Base-by-base conservation (phyloP, 2,329 filamentous ascomycete species). In the Ramichloridium luteum region DNA sequence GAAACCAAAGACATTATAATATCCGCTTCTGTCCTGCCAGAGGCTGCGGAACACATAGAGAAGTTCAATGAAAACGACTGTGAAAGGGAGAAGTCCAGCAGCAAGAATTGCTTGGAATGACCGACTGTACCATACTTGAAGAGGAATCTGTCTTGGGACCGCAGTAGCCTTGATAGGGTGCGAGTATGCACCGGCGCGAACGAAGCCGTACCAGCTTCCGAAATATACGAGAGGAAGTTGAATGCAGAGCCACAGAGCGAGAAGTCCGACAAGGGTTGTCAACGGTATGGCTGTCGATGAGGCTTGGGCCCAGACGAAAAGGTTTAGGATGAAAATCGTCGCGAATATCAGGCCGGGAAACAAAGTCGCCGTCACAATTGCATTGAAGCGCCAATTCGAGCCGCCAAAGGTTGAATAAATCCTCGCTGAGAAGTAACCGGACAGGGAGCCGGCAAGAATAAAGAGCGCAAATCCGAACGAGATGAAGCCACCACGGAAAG, bases 1-100 rank as follows among this genome's bases (percentile, higher is more conserved):
- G 61, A 88, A 93, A 8, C 84, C 84, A 52, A 90, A 93, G 13
- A 92, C 77, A 56, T 93, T 93, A 59, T 93, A 93, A 57, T 86
- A 92, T 5, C 81, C 82, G 49, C 75, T 84, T 64, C 92, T 92
- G 58, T 92, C 84, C 55, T 86, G 79, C 80, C 83, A 90, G 18
- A 92, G 57, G 29, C 79, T 85, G 59, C 84, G 81, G 58, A 92
- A 90, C 30, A 90, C 77, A 53, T 86, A 90, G 25, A 88, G 66
- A 10, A 92, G 68, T 59, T 92, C 83, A 49, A 92, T 83, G 55
- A 88, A 90, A 45, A 92, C 77, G 34, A 92, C 82, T 2, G 80
- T 80, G 51, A 93, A 93, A 0, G 84, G 83, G 5, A 88, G 71
- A 12, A 90, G 60, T 1, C 84, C 84, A 0, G 80, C 78, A 6